phyloP scores from a whole-genome alignment of 371 early-diverging fungal genomes.

The Batrachochytrium dendrobatidis region DNA sequence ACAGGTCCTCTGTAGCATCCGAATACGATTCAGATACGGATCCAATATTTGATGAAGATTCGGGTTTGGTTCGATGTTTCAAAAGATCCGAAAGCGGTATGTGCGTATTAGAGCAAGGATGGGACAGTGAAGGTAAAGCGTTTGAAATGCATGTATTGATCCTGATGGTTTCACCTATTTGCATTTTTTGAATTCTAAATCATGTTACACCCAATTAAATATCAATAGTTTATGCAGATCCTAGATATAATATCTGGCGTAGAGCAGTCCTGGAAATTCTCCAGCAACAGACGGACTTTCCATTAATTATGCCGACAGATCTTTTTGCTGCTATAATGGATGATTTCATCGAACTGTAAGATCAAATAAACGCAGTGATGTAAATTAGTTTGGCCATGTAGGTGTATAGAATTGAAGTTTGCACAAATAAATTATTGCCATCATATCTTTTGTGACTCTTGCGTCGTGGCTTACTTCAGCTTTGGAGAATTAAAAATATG shows the following conservation, averaged over 20 bases:
- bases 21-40: background rate
- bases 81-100: constrained; percentile 4
- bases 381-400: no score
- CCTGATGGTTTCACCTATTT: no score
- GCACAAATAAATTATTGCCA: no score
- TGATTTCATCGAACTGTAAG: constrained; percentile 17
- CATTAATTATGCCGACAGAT: constrained; percentile 31
- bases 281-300: constrained; percentile 27
- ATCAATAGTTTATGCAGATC: constrained; percentile 26
- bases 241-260: constrained; percentile 26
- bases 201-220: no score
- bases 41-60: background rate
- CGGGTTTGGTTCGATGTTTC: constrained; percentile 7
- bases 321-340: constrained; percentile 20
- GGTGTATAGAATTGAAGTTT: no score
- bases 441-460: no score
- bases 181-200: background rate
- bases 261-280: constrained; percentile 25
- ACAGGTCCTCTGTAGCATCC: no score
- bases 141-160: no score
- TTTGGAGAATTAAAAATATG: no score
- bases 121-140: constrained; percentile 20
- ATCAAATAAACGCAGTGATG: no score
- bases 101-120: constrained; percentile 15
- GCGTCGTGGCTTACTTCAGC: no score